Percentiles rank a stretch among this genome's conserved stretches.
These are phyloP conservation scores for Sonneratia alba DNA, from an alignment of 345 rosid species.

Conservation along the genomic window DNA sequence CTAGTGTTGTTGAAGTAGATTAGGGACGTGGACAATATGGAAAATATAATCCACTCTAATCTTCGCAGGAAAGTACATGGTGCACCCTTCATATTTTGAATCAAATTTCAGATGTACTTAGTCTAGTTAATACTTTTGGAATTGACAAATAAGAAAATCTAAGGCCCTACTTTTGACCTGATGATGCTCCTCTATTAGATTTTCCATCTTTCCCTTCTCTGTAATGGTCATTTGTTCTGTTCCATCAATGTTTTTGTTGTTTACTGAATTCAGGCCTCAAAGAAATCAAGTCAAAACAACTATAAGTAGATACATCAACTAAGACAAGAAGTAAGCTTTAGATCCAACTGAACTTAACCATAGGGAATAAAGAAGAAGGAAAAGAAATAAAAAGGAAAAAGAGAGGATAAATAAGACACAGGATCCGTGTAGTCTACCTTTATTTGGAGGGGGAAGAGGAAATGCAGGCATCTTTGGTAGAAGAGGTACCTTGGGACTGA, in stretches of 20 bases:
- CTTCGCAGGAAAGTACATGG: not conserved
- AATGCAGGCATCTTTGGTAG: constrained; percentile 56
- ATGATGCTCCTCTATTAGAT: too few relatives aligned
- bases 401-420: not conserved
- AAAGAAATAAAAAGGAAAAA: constrained; percentile 9
- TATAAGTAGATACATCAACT: not conserved
- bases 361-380: not conserved
- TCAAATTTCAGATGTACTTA: too few relatives aligned
- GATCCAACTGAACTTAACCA: constrained; percentile 1
- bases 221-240: not conserved
- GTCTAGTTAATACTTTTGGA: too few relatives aligned
- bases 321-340: not conserved
- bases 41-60: not conserved
- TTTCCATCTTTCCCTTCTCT: too few relatives aligned
- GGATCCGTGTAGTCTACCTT: constrained; percentile 35
- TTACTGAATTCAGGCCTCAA: not conserved
- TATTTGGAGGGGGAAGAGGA: constrained; percentile 95
- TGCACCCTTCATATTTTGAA: not conserved
- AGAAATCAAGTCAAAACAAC: not conserved
- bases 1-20: not conserved
- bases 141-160: too few relatives aligned
- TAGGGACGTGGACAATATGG: not conserved
- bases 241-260: not conserved
- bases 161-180: too few relatives aligned
- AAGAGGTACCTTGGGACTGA: constrained; percentile 46